These are phyloP conservation scores for Zygosaccharomyces lentus DNA, from an alignment of 805 yeast species.

Conservation along the genomic window DNA sequence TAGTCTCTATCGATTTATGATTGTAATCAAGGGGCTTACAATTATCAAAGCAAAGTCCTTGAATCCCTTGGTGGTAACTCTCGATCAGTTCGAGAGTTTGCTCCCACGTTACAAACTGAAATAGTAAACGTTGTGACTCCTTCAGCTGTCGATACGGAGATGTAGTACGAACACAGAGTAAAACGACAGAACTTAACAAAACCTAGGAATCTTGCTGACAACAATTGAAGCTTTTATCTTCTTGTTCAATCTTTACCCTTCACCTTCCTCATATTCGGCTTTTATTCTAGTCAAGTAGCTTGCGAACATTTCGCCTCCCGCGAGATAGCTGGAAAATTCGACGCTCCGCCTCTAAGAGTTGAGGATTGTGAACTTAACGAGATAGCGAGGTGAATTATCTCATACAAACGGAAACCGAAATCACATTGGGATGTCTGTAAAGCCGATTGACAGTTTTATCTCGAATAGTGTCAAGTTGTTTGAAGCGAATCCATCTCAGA, in stretches of 20 bases:
- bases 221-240: neutral
- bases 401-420: neutral
- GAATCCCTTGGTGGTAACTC: neutral
- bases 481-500: constrained; percentile 41
- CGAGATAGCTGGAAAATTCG: neutral
- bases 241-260: neutral
- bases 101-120: neutral
- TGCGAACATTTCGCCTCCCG: neutral
- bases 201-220: neutral
- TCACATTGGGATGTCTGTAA: constrained; percentile 20
- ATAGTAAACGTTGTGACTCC: neutral
- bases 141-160: neutral
- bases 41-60: neutral
- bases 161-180: neutral
- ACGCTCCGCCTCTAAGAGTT: neutral
- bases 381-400: neutral
- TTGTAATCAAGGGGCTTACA: neutral
- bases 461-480: constrained; percentile 40
- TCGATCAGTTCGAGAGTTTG: neutral
- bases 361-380: neutral
- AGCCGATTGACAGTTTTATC: constrained; percentile 41
- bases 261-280: neutral
- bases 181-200: neutral
- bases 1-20: neutral
- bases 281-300: neutral